These are phyloP conservation scores for Plasmodium fragile DNA, from an alignment of 169 alveolate species.

Conservation along the genomic window DNA sequence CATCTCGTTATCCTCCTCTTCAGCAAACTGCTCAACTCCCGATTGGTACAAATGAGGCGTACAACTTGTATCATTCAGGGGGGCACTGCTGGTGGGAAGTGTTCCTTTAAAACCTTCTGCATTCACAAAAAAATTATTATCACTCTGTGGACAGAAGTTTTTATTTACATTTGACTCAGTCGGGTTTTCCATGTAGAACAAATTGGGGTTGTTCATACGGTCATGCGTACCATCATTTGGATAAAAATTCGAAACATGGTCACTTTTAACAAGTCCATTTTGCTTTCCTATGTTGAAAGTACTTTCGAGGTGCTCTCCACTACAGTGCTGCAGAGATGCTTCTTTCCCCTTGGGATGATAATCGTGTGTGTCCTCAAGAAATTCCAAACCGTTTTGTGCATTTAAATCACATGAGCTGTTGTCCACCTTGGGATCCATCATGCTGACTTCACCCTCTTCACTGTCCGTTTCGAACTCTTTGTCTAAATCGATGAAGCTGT, in stretches of 20 bases:
- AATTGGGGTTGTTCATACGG: not conserved
- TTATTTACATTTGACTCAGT: not conserved
- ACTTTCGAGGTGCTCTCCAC: not conserved
- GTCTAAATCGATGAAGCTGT: conserved; percentile 48
- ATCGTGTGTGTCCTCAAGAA: conserved; percentile 2
- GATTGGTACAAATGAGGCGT: not conserved
- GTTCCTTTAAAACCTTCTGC: not conserved
- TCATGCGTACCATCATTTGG: not conserved
- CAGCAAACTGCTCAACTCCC: not conserved
- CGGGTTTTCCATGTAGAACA: not conserved
- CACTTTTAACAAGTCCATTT: not conserved
- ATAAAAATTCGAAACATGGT: not conserved
- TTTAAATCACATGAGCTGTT: not conserved
- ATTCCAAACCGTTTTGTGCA: not conserved
- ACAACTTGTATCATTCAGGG: not conserved
- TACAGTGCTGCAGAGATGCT: not conserved
- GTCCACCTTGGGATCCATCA: not conserved
- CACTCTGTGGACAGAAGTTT: not conserved
- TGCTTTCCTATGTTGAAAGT: not conserved
- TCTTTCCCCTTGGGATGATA: not conserved
- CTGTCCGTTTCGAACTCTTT: conserved; percentile 67
- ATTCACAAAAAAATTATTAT: not conserved
- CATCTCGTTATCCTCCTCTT: not conserved
- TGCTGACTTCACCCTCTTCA: not conserved
- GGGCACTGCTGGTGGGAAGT: not conserved